These are phyloP conservation scores for Meyerozyma guilliermondii DNA, from an alignment of 1,139 yeast genomes.

Conservation along the genomic window DNA sequence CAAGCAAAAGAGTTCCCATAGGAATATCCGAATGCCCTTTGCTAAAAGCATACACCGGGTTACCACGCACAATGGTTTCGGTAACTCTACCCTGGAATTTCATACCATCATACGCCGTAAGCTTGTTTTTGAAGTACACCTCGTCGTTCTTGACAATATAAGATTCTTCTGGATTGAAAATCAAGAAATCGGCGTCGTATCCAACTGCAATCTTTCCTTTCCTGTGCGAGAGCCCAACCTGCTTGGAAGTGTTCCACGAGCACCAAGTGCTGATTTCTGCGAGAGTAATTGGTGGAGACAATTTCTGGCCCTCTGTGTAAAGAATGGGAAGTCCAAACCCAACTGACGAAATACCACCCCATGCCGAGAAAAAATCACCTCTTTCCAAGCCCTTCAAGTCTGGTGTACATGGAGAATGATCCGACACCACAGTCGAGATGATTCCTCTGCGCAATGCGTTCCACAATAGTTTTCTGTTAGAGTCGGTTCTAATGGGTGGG, in stretches of 20 bases:
- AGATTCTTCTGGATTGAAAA: constrained; percentile 62
- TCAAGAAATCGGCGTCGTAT: constrained; percentile 79
- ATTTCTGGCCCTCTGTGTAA: constrained; percentile 65
- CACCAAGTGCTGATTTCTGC: constrained; percentile 75
- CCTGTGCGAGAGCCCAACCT: constrained; percentile 66
- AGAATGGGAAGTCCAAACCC: constrained; percentile 84
- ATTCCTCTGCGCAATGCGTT: constrained; percentile 58
- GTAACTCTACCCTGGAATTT: constrained; percentile 65
- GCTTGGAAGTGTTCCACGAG: constrained; percentile 75
- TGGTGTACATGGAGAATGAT: constrained; percentile 95
- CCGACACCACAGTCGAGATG: constrained; percentile 86
- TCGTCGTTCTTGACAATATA: constrained; percentile 56
- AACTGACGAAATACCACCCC: constrained; percentile 97
- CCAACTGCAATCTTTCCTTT: constrained; percentile 75
- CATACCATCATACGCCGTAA: constrained; percentile 80
- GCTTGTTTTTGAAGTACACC: constrained; percentile 74
- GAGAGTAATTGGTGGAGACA: constrained; percentile 49
- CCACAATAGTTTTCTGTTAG: constrained; percentile 73
- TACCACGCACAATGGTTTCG: constrained; percentile 77
- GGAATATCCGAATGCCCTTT: constrained; percentile 55
- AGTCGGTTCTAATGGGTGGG: constrained; percentile 82
- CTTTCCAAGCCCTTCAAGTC: constrained; percentile 73
- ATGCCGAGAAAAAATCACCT: constrained; percentile 87
- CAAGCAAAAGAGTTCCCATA: constrained; percentile 55
- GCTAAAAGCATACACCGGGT: constrained; percentile 53